Evolutionary conservation across 2,329 filamentous ascomycete species (phyloP).

Genomic region (Colletotrichum destructivum): DNA sequence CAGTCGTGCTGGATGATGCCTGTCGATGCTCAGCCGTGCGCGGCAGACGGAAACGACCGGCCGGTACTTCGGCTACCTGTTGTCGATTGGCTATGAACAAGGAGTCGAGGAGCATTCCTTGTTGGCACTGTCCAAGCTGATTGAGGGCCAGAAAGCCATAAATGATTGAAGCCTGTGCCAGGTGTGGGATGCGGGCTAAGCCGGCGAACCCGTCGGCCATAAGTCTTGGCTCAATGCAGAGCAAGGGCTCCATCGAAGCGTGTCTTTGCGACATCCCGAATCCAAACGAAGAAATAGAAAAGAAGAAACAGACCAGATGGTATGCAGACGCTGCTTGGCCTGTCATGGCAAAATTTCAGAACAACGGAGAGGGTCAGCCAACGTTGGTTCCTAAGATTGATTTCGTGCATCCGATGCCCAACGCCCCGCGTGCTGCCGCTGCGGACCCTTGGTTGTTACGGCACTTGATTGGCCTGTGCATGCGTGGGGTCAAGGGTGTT

Average conservation of each 20-base stretch:
- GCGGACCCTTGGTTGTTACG: constrained; percentile 1
- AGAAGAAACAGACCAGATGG: no score
- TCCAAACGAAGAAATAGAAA: not conserved
- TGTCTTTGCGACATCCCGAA: not conserved
- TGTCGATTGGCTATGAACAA: not conserved
- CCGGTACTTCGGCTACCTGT: not conserved
- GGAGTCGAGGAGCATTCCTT: not conserved
- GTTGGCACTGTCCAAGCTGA: not conserved
- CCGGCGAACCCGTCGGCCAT: no score
- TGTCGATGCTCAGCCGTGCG: not conserved
- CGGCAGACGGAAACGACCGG: not conserved
- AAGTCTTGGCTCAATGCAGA: no score
- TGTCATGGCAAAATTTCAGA: not conserved
- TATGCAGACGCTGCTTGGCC: not conserved
- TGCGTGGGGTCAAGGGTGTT: constrained; percentile 12
- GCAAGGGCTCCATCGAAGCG: not conserved
- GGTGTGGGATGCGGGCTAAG: not conserved
- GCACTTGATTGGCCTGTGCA: constrained; percentile 16
- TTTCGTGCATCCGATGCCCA: constrained; percentile 27
- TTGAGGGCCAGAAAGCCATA: not conserved
- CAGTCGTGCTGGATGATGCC: not conserved
- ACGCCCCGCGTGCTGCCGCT: constrained; percentile 26
- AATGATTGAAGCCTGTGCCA: not conserved
- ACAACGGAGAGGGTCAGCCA: not conserved
- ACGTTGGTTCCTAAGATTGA: constrained; percentile 10